A percentile compares a stretch with the other conserved stretches of the same genome.
These are phyloP conservation scores for Gnomoniopsis sp. DNA, from an alignment of 2,329 filamentous ascomycete species.

Conservation along the genomic window DNA sequence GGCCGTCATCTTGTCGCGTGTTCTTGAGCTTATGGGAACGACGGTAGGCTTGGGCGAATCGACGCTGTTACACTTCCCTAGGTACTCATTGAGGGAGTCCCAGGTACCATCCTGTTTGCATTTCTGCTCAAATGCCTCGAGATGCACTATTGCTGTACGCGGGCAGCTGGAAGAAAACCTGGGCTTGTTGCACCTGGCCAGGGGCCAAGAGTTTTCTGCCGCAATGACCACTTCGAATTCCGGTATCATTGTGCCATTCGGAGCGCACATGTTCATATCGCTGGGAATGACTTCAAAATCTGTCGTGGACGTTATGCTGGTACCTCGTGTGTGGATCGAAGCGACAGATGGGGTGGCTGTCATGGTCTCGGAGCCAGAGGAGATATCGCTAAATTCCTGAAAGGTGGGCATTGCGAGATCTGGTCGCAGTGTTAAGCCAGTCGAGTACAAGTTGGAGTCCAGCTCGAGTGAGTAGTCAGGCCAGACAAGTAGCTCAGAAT, in stretches of 20 bases:
- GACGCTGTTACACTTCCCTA: conserved; percentile 35
- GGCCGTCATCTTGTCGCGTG: conserved; percentile 66
- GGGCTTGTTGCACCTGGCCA: conserved; percentile 47
- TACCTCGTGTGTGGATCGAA: conserved; percentile 44
- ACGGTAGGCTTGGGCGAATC: conserved; percentile 36
- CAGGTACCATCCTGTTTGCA: conserved; percentile 46
- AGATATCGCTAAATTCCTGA: conserved; percentile 38
- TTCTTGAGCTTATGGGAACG: conserved; percentile 43
- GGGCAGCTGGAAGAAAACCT: conserved; percentile 43
- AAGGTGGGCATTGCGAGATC: conserved; percentile 35
- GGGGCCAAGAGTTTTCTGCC: conserved; percentile 47
- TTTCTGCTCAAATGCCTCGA: conserved; percentile 48
- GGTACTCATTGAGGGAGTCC: conserved; percentile 39
- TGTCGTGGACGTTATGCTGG: conserved; percentile 42
- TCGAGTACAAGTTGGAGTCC: conserved; percentile 34
- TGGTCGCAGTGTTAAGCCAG: conserved; percentile 29
- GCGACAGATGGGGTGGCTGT: conserved; percentile 37
- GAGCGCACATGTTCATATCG: conserved; percentile 27
- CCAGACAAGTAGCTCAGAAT: conserved; percentile 44
- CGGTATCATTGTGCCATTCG: conserved; percentile 31
- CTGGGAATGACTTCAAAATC: conserved; percentile 35
- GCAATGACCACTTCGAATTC: conserved; percentile 46
- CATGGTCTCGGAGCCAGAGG: conserved; percentile 40
- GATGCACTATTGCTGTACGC: conserved; percentile 47
- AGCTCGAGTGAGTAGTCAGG: conserved; percentile 40